Conservation (phyloP, 345 rosid species). For the Syzygium aqueum region DNA sequence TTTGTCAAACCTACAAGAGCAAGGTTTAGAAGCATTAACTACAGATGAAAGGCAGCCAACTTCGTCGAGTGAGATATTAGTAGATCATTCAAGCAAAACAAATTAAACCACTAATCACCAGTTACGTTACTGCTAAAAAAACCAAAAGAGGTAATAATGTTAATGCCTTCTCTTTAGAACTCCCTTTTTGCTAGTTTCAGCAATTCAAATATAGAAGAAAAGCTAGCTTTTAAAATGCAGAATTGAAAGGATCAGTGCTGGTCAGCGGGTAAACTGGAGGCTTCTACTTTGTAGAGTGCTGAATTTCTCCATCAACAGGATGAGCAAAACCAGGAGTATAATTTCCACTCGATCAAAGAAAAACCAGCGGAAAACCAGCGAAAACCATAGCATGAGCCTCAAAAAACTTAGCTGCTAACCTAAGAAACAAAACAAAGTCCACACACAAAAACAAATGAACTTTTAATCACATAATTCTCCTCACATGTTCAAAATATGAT, state of each 20-base stretch:
- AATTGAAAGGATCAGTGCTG: neutral
- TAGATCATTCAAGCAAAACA: neutral
- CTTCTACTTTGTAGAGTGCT: neutral
- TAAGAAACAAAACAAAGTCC: neutral
- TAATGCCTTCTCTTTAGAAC: neutral
- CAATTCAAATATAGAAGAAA: neutral
- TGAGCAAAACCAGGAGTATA: neutral
- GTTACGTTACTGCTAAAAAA: neutral
- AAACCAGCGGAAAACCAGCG: too few relatives aligned
- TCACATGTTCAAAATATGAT: slow-evolving; percentile 71
- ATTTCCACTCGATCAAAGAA: neutral
- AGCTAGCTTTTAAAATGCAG: neutral
- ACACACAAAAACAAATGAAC: neutral
- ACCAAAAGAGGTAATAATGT: neutral
- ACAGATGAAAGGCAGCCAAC: neutral
- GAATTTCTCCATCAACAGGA: neutral
- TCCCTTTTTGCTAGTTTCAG: neutral
- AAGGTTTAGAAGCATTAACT: neutral
- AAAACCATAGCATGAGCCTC: neutral
- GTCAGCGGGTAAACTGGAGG: neutral
- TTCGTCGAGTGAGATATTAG: neutral
- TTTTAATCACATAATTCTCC: neutral
- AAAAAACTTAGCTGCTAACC: neutral
- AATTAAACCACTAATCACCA: neutral
- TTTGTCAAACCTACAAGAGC: slow-evolving; percentile 54